Evolutionary conservation across 495 filamentous ascomycete genomes (phyloP).

Genomic region (Aspergillus asperescens): DNA sequence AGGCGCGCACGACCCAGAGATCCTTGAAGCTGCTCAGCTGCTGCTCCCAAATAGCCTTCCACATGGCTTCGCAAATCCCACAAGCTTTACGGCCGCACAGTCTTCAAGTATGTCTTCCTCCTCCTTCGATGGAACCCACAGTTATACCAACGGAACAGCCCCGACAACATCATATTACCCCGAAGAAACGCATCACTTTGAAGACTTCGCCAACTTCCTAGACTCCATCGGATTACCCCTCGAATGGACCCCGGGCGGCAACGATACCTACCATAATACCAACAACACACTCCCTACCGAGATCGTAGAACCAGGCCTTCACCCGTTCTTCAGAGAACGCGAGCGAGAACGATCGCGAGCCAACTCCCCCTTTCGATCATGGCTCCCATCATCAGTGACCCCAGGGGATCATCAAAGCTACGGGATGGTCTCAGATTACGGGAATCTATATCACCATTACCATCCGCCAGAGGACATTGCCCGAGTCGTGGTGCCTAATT

Average conservation of each 20-base stretch:
- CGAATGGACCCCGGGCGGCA: constrained; percentile 31
- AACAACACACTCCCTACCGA: constrained; percentile 26
- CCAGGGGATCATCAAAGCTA: constrained; percentile 31
- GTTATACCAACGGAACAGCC: constrained; percentile 16
- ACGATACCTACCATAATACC: constrained; percentile 20
- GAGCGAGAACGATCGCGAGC: constrained; percentile 25
- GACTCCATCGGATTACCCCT: constrained; percentile 38
- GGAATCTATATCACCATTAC: background rate
- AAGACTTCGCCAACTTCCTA: constrained; percentile 36
- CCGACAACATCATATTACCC: constrained; percentile 32
- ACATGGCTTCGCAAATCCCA: constrained; percentile 26
- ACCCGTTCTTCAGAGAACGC: constrained; percentile 1
- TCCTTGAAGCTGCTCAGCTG: constrained; percentile 39
- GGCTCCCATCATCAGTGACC: constrained; percentile 38
- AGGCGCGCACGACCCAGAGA: constrained; percentile 32
- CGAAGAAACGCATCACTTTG: constrained; percentile 11
- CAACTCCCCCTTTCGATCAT: constrained; percentile 38
- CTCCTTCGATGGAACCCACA: background rate
- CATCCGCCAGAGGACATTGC: background rate
- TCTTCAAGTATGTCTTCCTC: constrained; percentile 13
- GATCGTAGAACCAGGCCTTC: constrained; percentile 15
- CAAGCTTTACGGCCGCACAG: constrained; percentile 14
- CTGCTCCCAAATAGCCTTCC: constrained; percentile 35
- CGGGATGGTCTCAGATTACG: background rate
- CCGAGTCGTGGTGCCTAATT: background rate